Evolutionary conservation across 2,329 filamentous ascomycete species (phyloP), one percentile per base, ranked within the genome.

Genomic region (Ophiosphaerella korrae): DNA sequence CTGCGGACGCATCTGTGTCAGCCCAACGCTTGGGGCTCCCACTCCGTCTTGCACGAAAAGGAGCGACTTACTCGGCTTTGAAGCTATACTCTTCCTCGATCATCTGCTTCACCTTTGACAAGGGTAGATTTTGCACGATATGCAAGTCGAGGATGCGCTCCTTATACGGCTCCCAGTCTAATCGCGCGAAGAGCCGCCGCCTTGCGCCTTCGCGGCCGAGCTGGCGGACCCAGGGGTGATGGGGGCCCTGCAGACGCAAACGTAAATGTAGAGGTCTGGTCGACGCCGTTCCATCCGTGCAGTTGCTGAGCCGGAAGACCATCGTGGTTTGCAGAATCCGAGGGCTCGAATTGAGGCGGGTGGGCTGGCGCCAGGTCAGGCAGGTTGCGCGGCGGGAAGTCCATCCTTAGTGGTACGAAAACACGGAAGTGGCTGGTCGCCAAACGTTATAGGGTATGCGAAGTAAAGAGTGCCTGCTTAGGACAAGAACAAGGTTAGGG

Each of bases 111-210:
- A 65, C 55, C 12, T 55, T 32, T 26, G 16, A 23, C 3, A 60
- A 24, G 1, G 57, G 32, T 23, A 48, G 26, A 2, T 44, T 38
- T 39, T 59, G 38, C 7, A 6, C 35, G 18, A 53, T 48, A 44
- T 65, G 52, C 11, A 63, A 34, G 2, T 60, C 39, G 0, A 50
- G 18, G 26, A 53, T 56, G 14, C 36, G 47, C 2, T 21, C 40
- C 29, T 64, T 66, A 24, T 62, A 53, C 36, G 59, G 59, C 36
- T 57, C 57, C 62, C 56, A 67, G 24, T 55, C 61, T 11, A n/a
- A 7, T 42, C 35, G 51, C 57, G 21, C 51, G 53, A 12, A 67
- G 47, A 23, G 61, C 66, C 29, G 48, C 39, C 4, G 56, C 61
- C 38, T 66, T 66, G 11, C 48, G 34, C 50, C 60, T 63, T 50